Evolutionary conservation across 768 basidiomycete species (phyloP), one percentile per base, ranked within the genome.

Genomic region (Lactarius sanguifluus): DNA sequence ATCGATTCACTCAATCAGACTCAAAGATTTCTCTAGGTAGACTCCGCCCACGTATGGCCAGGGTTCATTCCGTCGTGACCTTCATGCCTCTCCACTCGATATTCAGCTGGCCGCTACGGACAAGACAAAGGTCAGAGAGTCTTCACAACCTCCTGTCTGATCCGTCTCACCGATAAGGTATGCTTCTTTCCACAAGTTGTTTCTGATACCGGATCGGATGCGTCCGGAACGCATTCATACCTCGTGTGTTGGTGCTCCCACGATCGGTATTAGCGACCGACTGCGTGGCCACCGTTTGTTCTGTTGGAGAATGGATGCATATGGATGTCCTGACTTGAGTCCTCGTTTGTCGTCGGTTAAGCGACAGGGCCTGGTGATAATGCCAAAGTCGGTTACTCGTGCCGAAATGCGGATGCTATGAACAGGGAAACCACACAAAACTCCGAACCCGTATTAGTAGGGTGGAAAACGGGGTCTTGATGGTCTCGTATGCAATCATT

Each of bases 151-250:
- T 10, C 43, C 43, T 45, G 41, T 41, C 0, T 41, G 20, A n/a
- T 45, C 20, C 18, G 50, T n/a, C n/a, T n/a, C n/a, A n/a, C n/a
- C n/a, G n/a, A n/a, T n/a, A n/a, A n/a, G n/a, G n/a, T n/a, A n/a
- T n/a, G n/a, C n/a, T n/a, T n/a, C 25, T 13, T 50, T 52, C 25
- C 23, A 50, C 50, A 15, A 15, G 50, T 28, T 5, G 25, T 25
- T 52, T 52, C 50, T 52, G 50, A 52, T 52, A 6, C 1, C 50
- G 50, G 50, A 52, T 52, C 50, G 50, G 50, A 52, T 52, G 50
- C 50, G 23, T 25, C 50, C 50, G 50, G 50, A 47, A 50, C 50
- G 23, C 3, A 6, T 41, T 41, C 40, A 41, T 41, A 16, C 40
- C 16, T 36, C 23, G 13, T 15, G 50, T 23, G 23, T 23, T 12